Conservation (phyloP, 768 basidiomycete species). For the Trametes gibbosa region DNA sequence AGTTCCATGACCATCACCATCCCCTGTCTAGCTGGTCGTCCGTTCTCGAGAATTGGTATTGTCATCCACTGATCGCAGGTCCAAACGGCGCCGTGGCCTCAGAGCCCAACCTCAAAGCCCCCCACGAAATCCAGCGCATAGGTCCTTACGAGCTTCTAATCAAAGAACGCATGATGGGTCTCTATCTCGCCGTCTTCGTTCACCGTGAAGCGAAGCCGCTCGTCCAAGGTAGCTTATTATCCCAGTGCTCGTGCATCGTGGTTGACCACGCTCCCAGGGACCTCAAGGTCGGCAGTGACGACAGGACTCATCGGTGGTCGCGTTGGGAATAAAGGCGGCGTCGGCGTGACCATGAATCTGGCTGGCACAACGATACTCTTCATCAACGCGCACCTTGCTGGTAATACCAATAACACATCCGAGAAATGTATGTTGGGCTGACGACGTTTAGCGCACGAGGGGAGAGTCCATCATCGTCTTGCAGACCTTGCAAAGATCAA, state of each 20-base stretch:
- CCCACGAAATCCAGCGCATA: conserved; percentile 29
- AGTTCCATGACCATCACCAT: conserved; percentile 23
- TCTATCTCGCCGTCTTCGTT: conserved; percentile 75
- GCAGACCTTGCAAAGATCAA: conserved; percentile 91
- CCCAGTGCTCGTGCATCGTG: not conserved
- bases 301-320: conserved; percentile 89
- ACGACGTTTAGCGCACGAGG: conserved; percentile 61
- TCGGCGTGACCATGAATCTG: conserved; percentile 85
- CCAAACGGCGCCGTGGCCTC: not conserved
- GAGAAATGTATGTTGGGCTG: not conserved
- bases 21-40: conserved; percentile 65
- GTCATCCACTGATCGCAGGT: conserved; percentile 33
- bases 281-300: conserved; percentile 79
- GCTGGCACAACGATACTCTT: conserved; percentile 83
- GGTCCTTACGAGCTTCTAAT: conserved; percentile 83
- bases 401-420: conserved; percentile 34
- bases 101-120: conserved; percentile 7
- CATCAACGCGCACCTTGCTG: conserved; percentile 88
- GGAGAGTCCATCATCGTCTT: conserved; percentile 71
- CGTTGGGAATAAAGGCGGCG: conserved; percentile 90
- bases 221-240: conserved; percentile 49
- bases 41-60: conserved; percentile 73
- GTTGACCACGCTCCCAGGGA: conserved; percentile 41
- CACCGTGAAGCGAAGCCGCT: conserved; percentile 66
- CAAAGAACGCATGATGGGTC: conserved; percentile 91